Percentiles rank a stretch among this genome's conserved stretches.
These are phyloP conservation scores for Aureobasidium sp. DNA, from an alignment of 2,329 filamentous ascomycete genomes.

Conservation along the genomic window DNA sequence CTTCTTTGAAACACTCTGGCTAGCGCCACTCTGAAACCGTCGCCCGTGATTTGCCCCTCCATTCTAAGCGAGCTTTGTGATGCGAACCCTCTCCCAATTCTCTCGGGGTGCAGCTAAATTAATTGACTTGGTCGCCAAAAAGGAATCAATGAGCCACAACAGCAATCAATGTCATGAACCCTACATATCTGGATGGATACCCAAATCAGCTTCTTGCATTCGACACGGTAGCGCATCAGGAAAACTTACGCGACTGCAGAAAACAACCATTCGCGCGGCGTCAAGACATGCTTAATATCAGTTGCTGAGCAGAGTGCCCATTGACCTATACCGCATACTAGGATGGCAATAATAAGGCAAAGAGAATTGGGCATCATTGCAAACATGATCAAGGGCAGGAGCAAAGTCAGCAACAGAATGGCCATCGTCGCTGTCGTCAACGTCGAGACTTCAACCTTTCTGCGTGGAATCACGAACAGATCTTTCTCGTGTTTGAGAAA, in stretches of 20 bases:
- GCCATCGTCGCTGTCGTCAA: neutral
- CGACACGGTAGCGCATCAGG: neutral
- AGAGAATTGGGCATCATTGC: constrained; percentile 36
- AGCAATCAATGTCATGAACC: constrained; percentile 35
- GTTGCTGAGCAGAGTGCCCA: constrained; percentile 30
- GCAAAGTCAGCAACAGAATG: constrained; percentile 19
- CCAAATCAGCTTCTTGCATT: neutral
- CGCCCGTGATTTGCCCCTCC: constrained; percentile 6
- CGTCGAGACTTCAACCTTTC: neutral
- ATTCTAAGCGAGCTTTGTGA: neutral
- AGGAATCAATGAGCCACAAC: constrained; percentile 25
- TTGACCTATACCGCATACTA: constrained; percentile 32
- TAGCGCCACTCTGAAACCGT: constrained; percentile 6
- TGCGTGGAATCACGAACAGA: constrained; percentile 39
- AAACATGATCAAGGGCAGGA: constrained; percentile 34
- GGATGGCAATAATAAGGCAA: constrained; percentile 35
- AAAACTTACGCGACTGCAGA: constrained; percentile 36
- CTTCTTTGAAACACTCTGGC: constrained; percentile 14
- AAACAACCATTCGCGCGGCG: constrained; percentile 34
- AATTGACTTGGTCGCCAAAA: no score
- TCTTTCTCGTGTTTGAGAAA: constrained; percentile 54
- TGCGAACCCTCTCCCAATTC: neutral
- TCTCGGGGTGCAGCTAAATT: no score
- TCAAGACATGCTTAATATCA: constrained; percentile 31
- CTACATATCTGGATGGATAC: constrained; percentile 33